phyloP scores from a whole-genome alignment of 371 early-diverging fungal species.

The Sporodiniella umbellata region DNA sequence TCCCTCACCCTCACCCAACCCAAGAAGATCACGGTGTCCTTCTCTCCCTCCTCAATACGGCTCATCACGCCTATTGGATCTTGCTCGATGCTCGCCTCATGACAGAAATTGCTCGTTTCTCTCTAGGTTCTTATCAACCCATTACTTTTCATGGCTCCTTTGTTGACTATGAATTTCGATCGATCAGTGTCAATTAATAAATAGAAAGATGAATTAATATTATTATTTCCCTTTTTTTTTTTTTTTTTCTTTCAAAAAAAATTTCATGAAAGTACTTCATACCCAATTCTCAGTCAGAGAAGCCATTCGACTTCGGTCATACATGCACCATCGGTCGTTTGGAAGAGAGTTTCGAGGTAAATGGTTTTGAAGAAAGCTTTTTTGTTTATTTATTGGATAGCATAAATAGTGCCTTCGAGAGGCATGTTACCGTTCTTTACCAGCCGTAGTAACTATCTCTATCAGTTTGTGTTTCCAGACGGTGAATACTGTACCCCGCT shows the following conservation, averaged over 20 bases:
- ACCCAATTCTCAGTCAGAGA: too few relatives aligned
- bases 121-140: conserved; percentile 44
- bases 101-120: conserved; percentile 49
- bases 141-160: conserved; percentile 56
- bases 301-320: too few relatives aligned
- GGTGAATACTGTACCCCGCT: conserved; percentile 16
- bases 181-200: conserved; percentile 26
- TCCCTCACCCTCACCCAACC: conserved; percentile 37
- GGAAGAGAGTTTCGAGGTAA: too few relatives aligned
- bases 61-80: conserved; percentile 14
- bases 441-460: conserved; percentile 3
- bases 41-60: conserved; percentile 48
- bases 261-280: too few relatives aligned
- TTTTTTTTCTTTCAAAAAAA: too few relatives aligned
- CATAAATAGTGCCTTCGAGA: conserved; percentile 9
- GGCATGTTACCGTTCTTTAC: conserved; percentile 5
- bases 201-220: too few relatives aligned
- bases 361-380: too few relatives aligned
- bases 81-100: conserved; percentile 49
- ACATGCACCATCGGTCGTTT: too few relatives aligned
- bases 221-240: too few relatives aligned
- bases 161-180: conserved; percentile 33
- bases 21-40: conserved; percentile 66
- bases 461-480: conserved; percentile 19
- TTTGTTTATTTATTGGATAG: too few relatives aligned